These are phyloP conservation scores for Trichophyton benhamiae DNA, from an alignment of 2,329 filamentous ascomycete species.

Conservation along the genomic window DNA sequence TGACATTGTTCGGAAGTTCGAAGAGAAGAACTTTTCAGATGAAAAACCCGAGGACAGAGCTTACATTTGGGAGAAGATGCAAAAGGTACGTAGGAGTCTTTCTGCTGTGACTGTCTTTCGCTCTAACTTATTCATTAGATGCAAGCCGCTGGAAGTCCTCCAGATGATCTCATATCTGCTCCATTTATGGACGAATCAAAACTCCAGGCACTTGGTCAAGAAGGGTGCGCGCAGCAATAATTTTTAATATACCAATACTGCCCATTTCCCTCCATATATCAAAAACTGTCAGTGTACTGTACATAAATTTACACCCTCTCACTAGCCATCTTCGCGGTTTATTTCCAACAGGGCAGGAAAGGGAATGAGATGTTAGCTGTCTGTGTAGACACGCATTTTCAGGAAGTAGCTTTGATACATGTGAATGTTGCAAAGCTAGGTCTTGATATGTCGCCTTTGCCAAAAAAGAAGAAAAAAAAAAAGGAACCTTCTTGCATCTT, in stretches of 20 bases:
- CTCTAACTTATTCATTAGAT: slow-evolving; percentile 48
- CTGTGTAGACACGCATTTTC: not conserved
- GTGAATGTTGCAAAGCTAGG: too few relatives aligned
- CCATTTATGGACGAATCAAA: slow-evolving; percentile 60
- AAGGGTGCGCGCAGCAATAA: slow-evolving; percentile 53
- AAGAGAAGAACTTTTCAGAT: slow-evolving; percentile 69
- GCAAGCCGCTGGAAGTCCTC: slow-evolving; percentile 88
- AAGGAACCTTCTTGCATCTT: too few relatives aligned
- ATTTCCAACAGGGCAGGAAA: not conserved
- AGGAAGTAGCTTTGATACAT: too few relatives aligned
- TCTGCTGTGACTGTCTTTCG: not conserved
- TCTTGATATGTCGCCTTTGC: too few relatives aligned
- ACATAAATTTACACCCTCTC: not conserved
- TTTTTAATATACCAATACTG: not conserved
- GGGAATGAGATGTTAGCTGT: not conserved
- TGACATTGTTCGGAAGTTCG: slow-evolving; percentile 83
- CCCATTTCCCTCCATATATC: not conserved
- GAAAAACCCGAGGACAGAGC: slow-evolving; percentile 69
- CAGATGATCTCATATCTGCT: slow-evolving; percentile 62
- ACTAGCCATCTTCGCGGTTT: not conserved
- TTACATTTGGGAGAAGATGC: slow-evolving; percentile 95
- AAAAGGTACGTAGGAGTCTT: slow-evolving; percentile 54
- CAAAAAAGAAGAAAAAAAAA: too few relatives aligned
- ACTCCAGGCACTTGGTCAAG: slow-evolving; percentile 54
- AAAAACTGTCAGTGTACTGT: not conserved